Evolutionary conservation across 2,329 filamentous ascomycete genomes (phyloP).

Genomic region (Penicillium hesseltinei): DNA sequence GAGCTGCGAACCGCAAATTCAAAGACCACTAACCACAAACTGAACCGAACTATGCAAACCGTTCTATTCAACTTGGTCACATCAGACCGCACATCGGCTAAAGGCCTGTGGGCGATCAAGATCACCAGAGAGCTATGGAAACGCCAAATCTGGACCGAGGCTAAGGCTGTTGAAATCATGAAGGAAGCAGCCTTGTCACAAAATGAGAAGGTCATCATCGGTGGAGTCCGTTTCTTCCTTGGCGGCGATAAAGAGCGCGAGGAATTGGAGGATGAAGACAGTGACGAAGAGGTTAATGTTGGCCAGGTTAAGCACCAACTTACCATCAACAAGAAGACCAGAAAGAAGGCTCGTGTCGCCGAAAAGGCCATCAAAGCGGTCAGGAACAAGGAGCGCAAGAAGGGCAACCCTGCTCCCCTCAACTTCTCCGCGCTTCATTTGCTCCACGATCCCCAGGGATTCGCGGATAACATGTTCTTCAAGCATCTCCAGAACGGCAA

Average conservation of each 20-base stretch:
- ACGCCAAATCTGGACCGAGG: slow-evolving; percentile 91
- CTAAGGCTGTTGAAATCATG: slow-evolving; percentile 96
- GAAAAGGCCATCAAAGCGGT: slow-evolving; percentile 79
- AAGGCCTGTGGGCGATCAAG: slow-evolving; percentile 94
- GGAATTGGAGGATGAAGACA: slow-evolving; percentile 84
- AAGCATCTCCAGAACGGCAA: slow-evolving; percentile 89
- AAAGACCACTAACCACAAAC: slow-evolving; percentile 82
- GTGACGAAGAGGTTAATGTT: slow-evolving; percentile 76
- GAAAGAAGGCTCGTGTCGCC: slow-evolving; percentile 76
- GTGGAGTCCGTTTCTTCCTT: slow-evolving; percentile 89
- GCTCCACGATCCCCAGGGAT: slow-evolving; percentile 89
- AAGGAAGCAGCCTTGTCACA: slow-evolving; percentile 85
- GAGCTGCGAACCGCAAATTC: slow-evolving; percentile 86
- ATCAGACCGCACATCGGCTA: slow-evolving; percentile 77
- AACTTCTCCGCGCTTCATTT: slow-evolving; percentile 97
- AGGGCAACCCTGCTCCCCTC: slow-evolving; percentile 78
- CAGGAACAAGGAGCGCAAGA: slow-evolving; percentile 81
- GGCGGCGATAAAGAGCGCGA: slow-evolving; percentile 95
- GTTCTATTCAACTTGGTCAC: slow-evolving; percentile 89
- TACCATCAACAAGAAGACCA: slow-evolving; percentile 94
- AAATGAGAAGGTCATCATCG: slow-evolving; percentile 87
- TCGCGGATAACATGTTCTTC: slow-evolving; percentile 83
- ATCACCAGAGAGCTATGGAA: slow-evolving; percentile 95
- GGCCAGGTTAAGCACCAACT: slow-evolving; percentile 78
- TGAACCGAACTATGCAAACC: slow-evolving; percentile 91